Conservation (phyloP, 257 asterid species). For the Misopates orontium region DNA sequence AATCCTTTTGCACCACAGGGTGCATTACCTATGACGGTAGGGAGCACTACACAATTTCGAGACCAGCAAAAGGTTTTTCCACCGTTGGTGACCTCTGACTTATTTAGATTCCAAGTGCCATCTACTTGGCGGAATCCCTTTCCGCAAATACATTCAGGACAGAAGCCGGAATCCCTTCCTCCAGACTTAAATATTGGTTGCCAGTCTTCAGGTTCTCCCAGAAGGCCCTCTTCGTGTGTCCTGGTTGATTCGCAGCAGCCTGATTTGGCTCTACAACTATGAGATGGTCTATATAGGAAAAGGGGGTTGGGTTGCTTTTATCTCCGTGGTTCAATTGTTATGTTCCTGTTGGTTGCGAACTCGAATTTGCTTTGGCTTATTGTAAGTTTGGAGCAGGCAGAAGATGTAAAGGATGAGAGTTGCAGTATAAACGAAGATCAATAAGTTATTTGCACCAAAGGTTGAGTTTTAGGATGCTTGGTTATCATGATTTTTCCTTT, state of each 20-base stretch:
- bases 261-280: constrained; percentile 93
- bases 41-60: constrained; percentile 54
- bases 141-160: constrained; percentile 65
- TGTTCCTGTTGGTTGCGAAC: constrained; percentile 12
- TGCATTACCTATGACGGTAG: constrained; percentile 47
- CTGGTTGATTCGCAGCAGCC: constrained; percentile 95
- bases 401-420: constrained; percentile 22
- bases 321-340: neutral
- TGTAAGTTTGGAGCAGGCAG: constrained; percentile 27
- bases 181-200: constrained; percentile 89
- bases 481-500: constrained; percentile 19
- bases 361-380: neutral
- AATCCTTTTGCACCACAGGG: constrained; percentile 65
- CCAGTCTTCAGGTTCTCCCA: constrained; percentile 87
- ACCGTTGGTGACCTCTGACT: constrained; percentile 61
- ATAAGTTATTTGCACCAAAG: neutral
- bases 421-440: constrained; percentile 2
- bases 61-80: constrained; percentile 57
- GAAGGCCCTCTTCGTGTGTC: constrained; percentile 69
- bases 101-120: constrained; percentile 71
- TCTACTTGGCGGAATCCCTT: constrained; percentile 55
- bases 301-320: neutral
- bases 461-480: constrained; percentile 8
- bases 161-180: constrained; percentile 69
- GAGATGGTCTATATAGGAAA: constrained; percentile 20